These are phyloP conservation scores for Mesotaenium endlicherianum DNA, from an alignment of 139 green algal species.

Conservation along the genomic window DNA sequence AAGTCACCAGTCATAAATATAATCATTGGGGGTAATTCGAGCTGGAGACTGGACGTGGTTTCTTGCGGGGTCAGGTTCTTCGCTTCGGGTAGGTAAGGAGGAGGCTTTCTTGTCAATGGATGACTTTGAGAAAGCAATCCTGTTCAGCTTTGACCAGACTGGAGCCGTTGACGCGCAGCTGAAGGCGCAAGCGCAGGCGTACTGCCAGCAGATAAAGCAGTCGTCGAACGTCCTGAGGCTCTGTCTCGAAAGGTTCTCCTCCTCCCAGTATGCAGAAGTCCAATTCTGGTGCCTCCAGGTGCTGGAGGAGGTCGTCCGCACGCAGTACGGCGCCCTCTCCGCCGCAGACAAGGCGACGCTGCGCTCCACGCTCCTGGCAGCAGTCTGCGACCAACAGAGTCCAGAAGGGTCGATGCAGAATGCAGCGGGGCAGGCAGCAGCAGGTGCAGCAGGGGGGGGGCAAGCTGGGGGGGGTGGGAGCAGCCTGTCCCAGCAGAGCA, in stretches of 20 bases:
- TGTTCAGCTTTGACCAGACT: conserved; percentile 84
- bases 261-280: conserved; percentile 76
- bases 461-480: not conserved
- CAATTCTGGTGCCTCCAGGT: conserved; percentile 96
- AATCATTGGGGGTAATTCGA: not conserved
- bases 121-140: conserved; percentile 88
- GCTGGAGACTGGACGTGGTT: not conserved
- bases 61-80: no score
- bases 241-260: conserved; percentile 72
- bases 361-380: conserved; percentile 4
- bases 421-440: not conserved
- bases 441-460: not conserved
- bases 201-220: conserved; percentile 62
- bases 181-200: conserved; percentile 68
- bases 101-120: conserved; percentile 55
- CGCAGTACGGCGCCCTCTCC: not conserved
- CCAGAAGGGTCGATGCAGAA: not conserved
- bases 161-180: conserved; percentile 56
- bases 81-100: no score
- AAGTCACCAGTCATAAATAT: no score
- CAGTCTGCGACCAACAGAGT: no score
- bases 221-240: conserved; percentile 69
- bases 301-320: conserved; percentile 72
- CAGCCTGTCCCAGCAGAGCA: not conserved
- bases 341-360: conserved; percentile 15